Evolutionary conservation across 2,329 filamentous ascomycete genomes (phyloP).

Genomic region (Venturia carpophila): DNA sequence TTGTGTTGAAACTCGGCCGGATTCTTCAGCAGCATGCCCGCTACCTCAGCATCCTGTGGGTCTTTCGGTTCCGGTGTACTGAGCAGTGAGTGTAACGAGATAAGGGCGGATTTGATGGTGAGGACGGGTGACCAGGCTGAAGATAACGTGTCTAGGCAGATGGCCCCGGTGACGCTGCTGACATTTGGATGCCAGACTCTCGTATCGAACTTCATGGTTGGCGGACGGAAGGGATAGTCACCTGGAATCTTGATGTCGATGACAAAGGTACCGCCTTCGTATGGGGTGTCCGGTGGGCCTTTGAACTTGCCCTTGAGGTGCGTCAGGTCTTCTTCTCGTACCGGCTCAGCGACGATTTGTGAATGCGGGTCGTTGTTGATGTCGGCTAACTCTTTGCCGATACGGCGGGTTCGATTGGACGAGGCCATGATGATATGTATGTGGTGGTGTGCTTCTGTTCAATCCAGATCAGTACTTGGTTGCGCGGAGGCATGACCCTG

Average conservation of each 20-base stretch:
- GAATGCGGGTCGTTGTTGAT: conserved; percentile 68
- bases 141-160: conserved; percentile 88
- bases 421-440: neutral
- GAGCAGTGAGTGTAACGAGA: conserved; percentile 88
- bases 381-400: conserved; percentile 70
- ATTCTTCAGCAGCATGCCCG: conserved; percentile 74
- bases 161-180: conserved; percentile 88
- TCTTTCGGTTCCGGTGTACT: conserved; percentile 92
- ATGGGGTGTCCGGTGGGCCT: conserved; percentile 87
- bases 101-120: conserved; percentile 89
- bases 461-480: neutral
- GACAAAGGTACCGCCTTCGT: conserved; percentile 73
- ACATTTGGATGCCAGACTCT: conserved; percentile 97
- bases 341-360: conserved; percentile 62
- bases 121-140: conserved; percentile 91
- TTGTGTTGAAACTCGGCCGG: conserved; percentile 72
- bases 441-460: neutral
- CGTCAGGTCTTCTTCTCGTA: conserved; percentile 61
- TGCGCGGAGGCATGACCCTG: neutral
- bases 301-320: conserved; percentile 76
- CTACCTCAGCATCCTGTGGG: conserved; percentile 93
- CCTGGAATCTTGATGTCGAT: conserved; percentile 82
- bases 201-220: conserved; percentile 83
- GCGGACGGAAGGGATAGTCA: conserved; percentile 89
- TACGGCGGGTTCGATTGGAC: conserved; percentile 48